These are phyloP conservation scores for Coprinellus micaceus DNA, from an alignment of 768 basidiomycete species.

Conservation along the genomic window DNA sequence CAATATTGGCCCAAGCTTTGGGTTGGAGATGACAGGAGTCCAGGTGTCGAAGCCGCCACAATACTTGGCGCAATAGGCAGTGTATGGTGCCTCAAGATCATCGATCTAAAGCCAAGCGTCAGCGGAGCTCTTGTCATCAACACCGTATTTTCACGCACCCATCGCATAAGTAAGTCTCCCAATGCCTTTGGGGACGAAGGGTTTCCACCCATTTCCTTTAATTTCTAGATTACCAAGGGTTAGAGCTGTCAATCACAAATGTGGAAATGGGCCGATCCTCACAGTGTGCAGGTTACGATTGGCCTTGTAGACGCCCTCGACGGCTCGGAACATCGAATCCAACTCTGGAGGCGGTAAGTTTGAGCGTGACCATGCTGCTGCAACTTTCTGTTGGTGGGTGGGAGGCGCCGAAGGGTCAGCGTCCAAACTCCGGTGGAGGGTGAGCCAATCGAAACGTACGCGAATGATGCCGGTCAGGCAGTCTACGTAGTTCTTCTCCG, in stretches of 20 bases:
- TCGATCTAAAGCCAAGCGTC: constrained; percentile 61
- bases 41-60: constrained; percentile 78
- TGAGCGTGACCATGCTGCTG: constrained; percentile 93
- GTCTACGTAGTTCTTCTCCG: constrained; percentile 90
- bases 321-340: constrained; percentile 90
- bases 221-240: constrained; percentile 54
- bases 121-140: constrained; percentile 9
- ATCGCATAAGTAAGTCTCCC: constrained; percentile 94
- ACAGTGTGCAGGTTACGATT: constrained; percentile 80
- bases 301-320: constrained; percentile 90
- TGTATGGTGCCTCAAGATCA: constrained; percentile 86
- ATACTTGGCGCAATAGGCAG: constrained; percentile 71
- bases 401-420: constrained; percentile 8
- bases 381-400: constrained; percentile 68
- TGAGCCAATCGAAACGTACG: constrained; percentile 42
- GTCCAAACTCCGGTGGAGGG: neutral
- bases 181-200: constrained; percentile 91
- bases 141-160: constrained; percentile 55
- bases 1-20: constrained; percentile 65
- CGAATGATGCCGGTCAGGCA: constrained; percentile 86
- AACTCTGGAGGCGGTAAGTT: constrained; percentile 92
- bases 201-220: constrained; percentile 90
- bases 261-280: constrained; percentile 9
- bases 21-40: constrained; percentile 75
- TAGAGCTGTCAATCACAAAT: constrained; percentile 7